Conservation (phyloP, 371 early-diverging fungal genomes). For the Mucor saturninus region DNA sequence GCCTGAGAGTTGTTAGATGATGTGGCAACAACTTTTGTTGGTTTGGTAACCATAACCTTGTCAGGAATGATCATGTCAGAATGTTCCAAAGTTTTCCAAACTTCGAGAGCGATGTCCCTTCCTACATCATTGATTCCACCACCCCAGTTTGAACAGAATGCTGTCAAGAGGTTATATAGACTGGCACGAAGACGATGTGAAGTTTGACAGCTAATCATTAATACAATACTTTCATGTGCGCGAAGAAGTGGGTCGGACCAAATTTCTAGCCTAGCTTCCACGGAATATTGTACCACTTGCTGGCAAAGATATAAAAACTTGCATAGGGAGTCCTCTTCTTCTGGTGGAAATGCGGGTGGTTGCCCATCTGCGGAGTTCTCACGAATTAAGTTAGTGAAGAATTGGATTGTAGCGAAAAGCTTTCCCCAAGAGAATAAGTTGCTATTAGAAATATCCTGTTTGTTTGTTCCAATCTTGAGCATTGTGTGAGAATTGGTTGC, state of each 20-base stretch:
- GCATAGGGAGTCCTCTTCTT: conserved; percentile 29
- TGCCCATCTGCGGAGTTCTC: conserved; percentile 7
- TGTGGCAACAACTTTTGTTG: not conserved
- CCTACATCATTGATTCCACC: conserved; percentile 33
- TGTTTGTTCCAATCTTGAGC: conserved; percentile 26
- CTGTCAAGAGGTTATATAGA: conserved; percentile 31
- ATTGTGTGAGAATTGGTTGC: conserved; percentile 25
- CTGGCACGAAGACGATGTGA: conserved; percentile 27
- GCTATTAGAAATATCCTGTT: conserved; percentile 9
- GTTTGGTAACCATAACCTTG: conserved; percentile 16
- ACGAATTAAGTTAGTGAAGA: conserved; percentile 17
- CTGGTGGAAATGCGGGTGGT: conserved; percentile 18
- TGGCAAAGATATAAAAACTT: conserved; percentile 32
- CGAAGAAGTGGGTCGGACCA: conserved; percentile 22
- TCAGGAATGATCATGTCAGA: conserved; percentile 31
- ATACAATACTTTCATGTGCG: conserved; percentile 23
- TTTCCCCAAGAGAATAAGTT: conserved; percentile 45
- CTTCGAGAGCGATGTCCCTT: conserved; percentile 23
- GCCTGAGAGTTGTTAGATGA: not conserved
- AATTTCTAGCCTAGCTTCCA: conserved; percentile 22
- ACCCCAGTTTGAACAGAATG: conserved; percentile 42
- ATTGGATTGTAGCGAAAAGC: conserved; percentile 35
- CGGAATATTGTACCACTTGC: conserved; percentile 39
- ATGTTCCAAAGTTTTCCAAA: conserved; percentile 34
- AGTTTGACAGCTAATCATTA: conserved; percentile 33